Evolutionary conservation across 768 basidiomycete species (phyloP).

Genomic region (Naganishia friedmannii): DNA sequence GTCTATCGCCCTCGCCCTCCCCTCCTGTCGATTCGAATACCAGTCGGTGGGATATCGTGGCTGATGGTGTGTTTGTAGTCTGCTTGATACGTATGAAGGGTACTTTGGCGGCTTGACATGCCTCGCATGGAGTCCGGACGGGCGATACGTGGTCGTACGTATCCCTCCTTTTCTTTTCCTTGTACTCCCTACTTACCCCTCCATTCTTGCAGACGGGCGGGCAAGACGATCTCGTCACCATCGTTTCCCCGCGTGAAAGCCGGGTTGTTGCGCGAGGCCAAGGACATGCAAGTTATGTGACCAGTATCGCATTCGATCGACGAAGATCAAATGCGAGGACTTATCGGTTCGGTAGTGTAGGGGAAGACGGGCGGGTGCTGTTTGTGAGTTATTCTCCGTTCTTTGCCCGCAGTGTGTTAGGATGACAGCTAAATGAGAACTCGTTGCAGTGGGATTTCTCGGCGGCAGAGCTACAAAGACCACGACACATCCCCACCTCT

Average conservation of each 20-base stretch:
- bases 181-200: background rate
- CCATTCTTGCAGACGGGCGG: constrained; percentile 70
- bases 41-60: background rate
- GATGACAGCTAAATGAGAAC: too few species aligned
- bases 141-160: constrained; percentile 78
- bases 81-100: constrained; percentile 89
- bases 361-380: constrained; percentile 92
- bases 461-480: constrained; percentile 81
- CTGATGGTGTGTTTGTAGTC: constrained; percentile 55
- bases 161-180: background rate
- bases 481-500: constrained; percentile 59
- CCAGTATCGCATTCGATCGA: constrained; percentile 85
- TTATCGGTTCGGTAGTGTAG: constrained; percentile 91
- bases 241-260: constrained; percentile 91
- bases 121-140: constrained; percentile 90
- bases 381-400: constrained; percentile 50
- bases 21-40: too few species aligned
- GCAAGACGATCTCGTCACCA: constrained; percentile 91
- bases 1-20: too few species aligned
- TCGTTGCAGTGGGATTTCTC: constrained; percentile 82
- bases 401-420: constrained; percentile 52
- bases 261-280: constrained; percentile 92
- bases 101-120: constrained; percentile 84
- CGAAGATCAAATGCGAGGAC: constrained; percentile 80
- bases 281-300: constrained; percentile 93